Evolutionary conservation across 805 yeast species (phyloP).

Genomic region (Cephaloascus fragrans): DNA sequence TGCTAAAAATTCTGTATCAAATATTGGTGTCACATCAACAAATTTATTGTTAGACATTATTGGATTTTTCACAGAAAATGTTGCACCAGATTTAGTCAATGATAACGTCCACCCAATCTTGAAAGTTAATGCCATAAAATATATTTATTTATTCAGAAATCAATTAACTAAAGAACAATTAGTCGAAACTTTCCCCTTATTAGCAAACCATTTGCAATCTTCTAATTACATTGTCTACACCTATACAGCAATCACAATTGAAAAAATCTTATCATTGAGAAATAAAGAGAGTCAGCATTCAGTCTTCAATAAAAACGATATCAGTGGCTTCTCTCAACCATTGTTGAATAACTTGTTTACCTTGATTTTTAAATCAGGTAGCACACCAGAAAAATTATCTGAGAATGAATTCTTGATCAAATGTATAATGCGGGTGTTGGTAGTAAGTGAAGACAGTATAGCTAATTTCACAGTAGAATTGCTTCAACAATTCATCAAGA

Average conservation of each 20-base stretch:
- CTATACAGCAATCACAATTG: conserved; percentile 88
- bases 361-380: conserved; percentile 48
- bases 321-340: conserved; percentile 48
- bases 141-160: conserved; percentile 81
- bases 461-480: conserved; percentile 33
- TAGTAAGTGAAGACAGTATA: conserved; percentile 63
- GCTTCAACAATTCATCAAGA: conserved; percentile 57
- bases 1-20: conserved; percentile 81
- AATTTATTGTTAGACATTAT: conserved; percentile 81
- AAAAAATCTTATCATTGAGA: conserved; percentile 74
- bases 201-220: conserved; percentile 60
- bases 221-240: conserved; percentile 75
- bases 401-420: conserved; percentile 93
- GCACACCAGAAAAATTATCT: conserved; percentile 81
- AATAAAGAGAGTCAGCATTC: conserved; percentile 44
- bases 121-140: conserved; percentile 88
- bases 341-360: conserved; percentile 58
- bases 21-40: conserved; percentile 79
- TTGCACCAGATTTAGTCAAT: conserved; percentile 73
- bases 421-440: conserved; percentile 72
- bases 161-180: conserved; percentile 85
- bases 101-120: conserved; percentile 61
- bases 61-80: conserved; percentile 68
- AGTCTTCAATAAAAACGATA: conserved; percentile 65
- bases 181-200: conserved; percentile 65